A percentile compares a stretch with the other conserved stretches of the same genome.
phyloP scores from a whole-genome alignment of 2,329 filamentous ascomycete genomes.

The Paracorniculantispora psalliotae region DNA sequence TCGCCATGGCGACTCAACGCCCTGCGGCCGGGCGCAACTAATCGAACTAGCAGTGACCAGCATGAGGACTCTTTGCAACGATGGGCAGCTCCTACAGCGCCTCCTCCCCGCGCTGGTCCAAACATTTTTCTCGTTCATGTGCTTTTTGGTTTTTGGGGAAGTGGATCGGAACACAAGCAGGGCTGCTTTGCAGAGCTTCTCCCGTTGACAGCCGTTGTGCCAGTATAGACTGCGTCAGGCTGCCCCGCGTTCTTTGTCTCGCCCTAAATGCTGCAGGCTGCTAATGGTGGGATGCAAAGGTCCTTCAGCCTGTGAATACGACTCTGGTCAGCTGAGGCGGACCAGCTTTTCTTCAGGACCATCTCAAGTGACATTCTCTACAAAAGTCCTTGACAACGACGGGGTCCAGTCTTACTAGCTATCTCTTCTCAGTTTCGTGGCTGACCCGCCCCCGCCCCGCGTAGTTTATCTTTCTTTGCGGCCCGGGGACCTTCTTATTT shows the following conservation, averaged over 20 bases:
- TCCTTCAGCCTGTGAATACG: background rate
- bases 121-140: background rate
- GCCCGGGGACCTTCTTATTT: background rate
- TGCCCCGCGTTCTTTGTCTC: background rate
- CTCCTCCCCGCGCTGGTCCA: background rate
- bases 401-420: background rate
- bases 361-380: background rate
- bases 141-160: background rate
- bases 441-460: background rate
- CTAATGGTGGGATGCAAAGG: background rate
- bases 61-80: constrained; percentile 6
- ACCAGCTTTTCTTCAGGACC: background rate
- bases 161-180: background rate
- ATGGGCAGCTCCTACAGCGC: background rate
- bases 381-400: background rate
- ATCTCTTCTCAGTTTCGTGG: background rate
- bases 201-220: no score
- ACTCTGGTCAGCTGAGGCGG: constrained; percentile 6
- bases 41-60: background rate
- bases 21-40: background rate
- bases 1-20: background rate
- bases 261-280: background rate
- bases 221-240: background rate
- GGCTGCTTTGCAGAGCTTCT: background rate
- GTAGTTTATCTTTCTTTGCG: background rate